These are phyloP conservation scores for Candida gorgasii DNA, from an alignment of 805 yeast genomes.

Conservation along the genomic window DNA sequence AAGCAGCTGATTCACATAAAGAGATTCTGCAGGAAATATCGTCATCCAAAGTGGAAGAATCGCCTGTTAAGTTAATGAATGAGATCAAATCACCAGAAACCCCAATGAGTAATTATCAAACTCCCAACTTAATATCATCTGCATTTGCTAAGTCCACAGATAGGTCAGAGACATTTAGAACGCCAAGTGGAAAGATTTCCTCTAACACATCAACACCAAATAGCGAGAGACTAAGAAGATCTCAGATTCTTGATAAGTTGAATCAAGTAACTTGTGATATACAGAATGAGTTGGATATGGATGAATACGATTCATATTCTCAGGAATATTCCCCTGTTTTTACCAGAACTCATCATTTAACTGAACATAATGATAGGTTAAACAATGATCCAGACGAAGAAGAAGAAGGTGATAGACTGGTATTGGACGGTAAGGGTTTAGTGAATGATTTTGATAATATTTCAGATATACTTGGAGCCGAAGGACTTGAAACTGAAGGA, in stretches of 20 bases:
- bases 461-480: too few species aligned
- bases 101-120: constrained; percentile 15
- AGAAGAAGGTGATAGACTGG: constrained; percentile 19
- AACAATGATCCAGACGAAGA: constrained; percentile 14
- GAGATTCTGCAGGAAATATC: too few species aligned
- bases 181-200: constrained; percentile 5
- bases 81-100: constrained; percentile 10
- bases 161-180: constrained; percentile 9
- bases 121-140: constrained; percentile 9
- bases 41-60: too few species aligned
- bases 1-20: too few species aligned
- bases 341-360: constrained; percentile 1
- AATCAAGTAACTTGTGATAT: constrained; percentile 41
- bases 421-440: too few species aligned
- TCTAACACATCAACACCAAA: constrained; percentile 12
- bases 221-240: constrained; percentile 28
- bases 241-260: constrained; percentile 38
- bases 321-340: constrained; percentile 5
- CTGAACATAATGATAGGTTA: constrained; percentile 19
- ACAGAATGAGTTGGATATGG: constrained; percentile 28
- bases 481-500: too few species aligned
- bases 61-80: not conserved
- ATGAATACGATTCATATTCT: constrained; percentile 11
- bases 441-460: too few species aligned
- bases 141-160: constrained; percentile 10